These are phyloP conservation scores for Coleophoma crateriformis DNA, from an alignment of 2,329 filamentous ascomycete species.

Conservation along the genomic window DNA sequence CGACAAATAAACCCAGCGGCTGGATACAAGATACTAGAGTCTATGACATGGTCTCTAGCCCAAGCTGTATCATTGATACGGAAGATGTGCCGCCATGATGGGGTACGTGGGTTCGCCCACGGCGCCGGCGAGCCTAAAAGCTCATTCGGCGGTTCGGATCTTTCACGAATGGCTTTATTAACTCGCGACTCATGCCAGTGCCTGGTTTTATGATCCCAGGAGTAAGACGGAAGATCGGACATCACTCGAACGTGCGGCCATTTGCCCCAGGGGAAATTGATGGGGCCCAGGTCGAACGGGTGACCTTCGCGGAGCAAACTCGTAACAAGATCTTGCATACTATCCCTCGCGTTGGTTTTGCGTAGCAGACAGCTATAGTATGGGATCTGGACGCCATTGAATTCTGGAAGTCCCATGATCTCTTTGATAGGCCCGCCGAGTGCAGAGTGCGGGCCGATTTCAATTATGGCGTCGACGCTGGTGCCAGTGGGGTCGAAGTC, in stretches of 20 bases:
- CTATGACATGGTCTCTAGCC: conserved; percentile 23
- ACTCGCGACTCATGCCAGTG: conserved; percentile 49
- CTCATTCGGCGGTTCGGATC: conserved; percentile 34
- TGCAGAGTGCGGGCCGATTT: conserved; percentile 11
- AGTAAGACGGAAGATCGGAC: conserved; percentile 41
- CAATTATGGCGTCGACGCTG: conserved; percentile 1
- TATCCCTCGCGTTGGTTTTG: neutral
- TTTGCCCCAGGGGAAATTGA: conserved; percentile 16
- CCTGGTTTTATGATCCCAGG: conserved; percentile 43
- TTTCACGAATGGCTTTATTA: conserved; percentile 36
- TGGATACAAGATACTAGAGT: conserved; percentile 20
- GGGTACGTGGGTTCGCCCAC: conserved; percentile 12
- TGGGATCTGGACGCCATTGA: neutral
- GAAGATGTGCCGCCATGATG: conserved; percentile 25
- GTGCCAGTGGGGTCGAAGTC: conserved; percentile 3
- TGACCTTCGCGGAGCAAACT: conserved; percentile 1
- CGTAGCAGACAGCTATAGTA: conserved; percentile 1
- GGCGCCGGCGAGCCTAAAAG: conserved; percentile 20
- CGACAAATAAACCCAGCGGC: conserved; percentile 23
- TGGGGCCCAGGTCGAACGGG: neutral
- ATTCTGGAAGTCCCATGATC: neutral
- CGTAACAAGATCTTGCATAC: neutral
- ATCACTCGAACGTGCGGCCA: conserved; percentile 34
- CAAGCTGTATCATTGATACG: conserved; percentile 18
- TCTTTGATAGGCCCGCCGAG: conserved; percentile 8